Percentiles rank a stretch among this genome's conserved stretches.
phyloP scores from a whole-genome alignment of 768 basidiomycete species.

The Boletus rubescentipes region DNA sequence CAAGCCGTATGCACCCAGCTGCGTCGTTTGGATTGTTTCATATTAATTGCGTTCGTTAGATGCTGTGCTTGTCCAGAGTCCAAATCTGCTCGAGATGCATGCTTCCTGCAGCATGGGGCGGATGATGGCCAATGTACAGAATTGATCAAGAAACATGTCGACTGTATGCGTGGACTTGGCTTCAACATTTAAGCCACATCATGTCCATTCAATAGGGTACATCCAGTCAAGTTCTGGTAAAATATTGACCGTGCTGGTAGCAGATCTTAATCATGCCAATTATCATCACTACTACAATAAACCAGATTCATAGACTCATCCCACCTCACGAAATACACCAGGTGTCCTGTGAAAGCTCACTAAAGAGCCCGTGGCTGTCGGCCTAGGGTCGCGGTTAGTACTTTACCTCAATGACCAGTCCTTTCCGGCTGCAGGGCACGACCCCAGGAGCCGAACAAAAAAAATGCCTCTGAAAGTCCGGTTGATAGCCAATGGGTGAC shows the following conservation, averaged over 20 bases:
- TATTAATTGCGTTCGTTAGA: constrained; percentile 40
- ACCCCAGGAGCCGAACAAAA: no score
- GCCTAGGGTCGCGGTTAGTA: not conserved
- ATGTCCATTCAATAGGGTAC: not conserved
- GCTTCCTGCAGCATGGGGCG: constrained; percentile 73
- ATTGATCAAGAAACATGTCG: constrained; percentile 74
- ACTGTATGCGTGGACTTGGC: constrained; percentile 89
- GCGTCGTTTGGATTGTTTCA: not conserved
- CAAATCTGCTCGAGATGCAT: constrained; percentile 89
- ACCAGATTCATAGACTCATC: constrained; percentile 3
- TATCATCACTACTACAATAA: not conserved
- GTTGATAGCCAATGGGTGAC: no score
- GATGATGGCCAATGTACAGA: constrained; percentile 80
- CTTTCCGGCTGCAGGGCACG: not conserved
- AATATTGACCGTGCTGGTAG: not conserved
- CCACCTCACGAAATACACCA: constrained; percentile 5
- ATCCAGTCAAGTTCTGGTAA: not conserved
- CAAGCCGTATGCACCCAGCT: constrained; percentile 71
- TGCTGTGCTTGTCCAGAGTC: constrained; percentile 97
- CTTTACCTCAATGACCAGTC: not conserved
- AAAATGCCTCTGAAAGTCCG: no score
- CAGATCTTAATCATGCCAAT: not conserved
- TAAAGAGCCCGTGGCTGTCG: no score
- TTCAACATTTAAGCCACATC: constrained; percentile 64
- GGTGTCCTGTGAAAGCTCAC: not conserved